A percentile compares a stretch with the other conserved stretches of the same genome.
Conservation (phyloP, 495 filamentous ascomycete species). For the Bathelium albidoporum region DNA sequence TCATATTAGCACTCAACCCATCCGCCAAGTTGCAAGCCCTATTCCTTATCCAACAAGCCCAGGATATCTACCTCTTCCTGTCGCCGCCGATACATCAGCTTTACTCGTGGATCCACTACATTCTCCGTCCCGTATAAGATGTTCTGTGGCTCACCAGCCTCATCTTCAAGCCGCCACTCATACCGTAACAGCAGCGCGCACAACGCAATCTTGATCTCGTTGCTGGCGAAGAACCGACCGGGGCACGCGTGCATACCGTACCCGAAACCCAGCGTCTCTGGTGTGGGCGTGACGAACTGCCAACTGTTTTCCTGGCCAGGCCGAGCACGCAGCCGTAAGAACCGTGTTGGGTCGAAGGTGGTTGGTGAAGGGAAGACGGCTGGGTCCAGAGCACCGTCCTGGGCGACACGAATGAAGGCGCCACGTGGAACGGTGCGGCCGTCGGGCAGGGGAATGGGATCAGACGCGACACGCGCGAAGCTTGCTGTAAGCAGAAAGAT, state of each 20-base stretch:
- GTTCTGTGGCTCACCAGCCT: neutral
- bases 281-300: constrained; percentile 37
- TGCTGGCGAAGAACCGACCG: constrained; percentile 43
- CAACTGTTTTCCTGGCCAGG: constrained; percentile 25
- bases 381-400: constrained; percentile 4
- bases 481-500: constrained; percentile 10
- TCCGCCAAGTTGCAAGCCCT: too few species aligned
- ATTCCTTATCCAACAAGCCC: neutral
- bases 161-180: neutral
- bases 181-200: constrained; percentile 14
- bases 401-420: constrained; percentile 9
- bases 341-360: constrained; percentile 45
- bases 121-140: neutral
- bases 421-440: constrained; percentile 22
- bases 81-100: neutral
- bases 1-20: too few species aligned
- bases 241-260: constrained; percentile 46
- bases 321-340: constrained; percentile 36
- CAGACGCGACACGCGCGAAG: constrained; percentile 15
- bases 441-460: constrained; percentile 20
- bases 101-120: neutral
- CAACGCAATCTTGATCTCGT: constrained; percentile 40
- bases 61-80: neutral
- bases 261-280: constrained; percentile 38
- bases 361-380: constrained; percentile 26